These are phyloP conservation scores for Sutorius eximius DNA, from an alignment of 1,284 basidiomycete species.

Conservation along the genomic window DNA sequence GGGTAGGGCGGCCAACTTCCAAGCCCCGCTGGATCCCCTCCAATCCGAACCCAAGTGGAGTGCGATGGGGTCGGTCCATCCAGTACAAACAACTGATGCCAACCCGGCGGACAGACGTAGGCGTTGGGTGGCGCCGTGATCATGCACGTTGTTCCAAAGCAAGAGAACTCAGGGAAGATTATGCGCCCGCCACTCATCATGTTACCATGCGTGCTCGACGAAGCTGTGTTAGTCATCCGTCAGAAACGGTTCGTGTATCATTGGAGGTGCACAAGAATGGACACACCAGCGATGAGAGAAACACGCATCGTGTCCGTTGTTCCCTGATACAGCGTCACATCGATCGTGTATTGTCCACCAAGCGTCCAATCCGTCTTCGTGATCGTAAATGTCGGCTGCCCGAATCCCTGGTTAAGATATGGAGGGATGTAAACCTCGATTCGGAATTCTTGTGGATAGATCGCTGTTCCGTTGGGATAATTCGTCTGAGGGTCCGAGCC, in stretches of 20 bases:
- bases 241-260: background rate
- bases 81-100: conserved; percentile 70
- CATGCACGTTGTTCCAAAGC: conserved; percentile 59
- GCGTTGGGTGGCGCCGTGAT: conserved; percentile 69
- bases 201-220: conserved; percentile 76
- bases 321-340: conserved; percentile 57
- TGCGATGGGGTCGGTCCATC: conserved; percentile 75
- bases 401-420: conserved; percentile 60
- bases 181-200: conserved; percentile 65
- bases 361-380: conserved; percentile 61
- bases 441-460: conserved; percentile 68
- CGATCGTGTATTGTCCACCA: conserved; percentile 50
- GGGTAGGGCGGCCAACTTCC: conserved; percentile 68
- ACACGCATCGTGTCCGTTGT: conserved; percentile 52
- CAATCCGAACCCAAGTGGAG: conserved; percentile 71
- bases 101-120: conserved; percentile 70
- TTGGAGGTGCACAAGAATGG: too few species aligned
- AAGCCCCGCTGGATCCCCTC: conserved; percentile 64
- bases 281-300: conserved; percentile 54
- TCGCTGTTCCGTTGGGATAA: conserved; percentile 35
- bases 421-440: conserved; percentile 77
- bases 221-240: conserved; percentile 41
- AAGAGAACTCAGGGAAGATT: conserved; percentile 66
- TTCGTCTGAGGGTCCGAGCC: conserved; percentile 69
- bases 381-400: conserved; percentile 59